A percentile compares a stretch with the other conserved stretches of the same genome.
These are phyloP conservation scores for Torulaspora quercuum DNA, from an alignment of 805 yeast genomes.

Conservation along the genomic window DNA sequence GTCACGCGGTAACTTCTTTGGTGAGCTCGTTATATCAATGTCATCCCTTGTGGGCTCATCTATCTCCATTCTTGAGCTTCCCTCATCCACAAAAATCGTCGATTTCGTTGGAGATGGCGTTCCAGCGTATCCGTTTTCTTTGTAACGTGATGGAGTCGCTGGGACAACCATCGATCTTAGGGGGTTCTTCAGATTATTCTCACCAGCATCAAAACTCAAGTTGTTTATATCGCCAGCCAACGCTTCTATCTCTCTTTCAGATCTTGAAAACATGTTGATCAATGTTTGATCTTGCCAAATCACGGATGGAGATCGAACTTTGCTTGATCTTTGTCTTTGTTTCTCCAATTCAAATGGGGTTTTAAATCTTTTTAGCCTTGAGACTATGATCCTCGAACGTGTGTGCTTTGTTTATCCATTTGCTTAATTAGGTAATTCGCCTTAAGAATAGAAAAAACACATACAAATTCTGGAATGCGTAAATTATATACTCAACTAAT, in stretches of 20 bases:
- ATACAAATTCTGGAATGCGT: no score
- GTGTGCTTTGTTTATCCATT: constrained; percentile 9
- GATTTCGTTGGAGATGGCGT: constrained; percentile 35
- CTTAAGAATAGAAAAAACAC: not conserved
- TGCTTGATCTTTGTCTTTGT: no score
- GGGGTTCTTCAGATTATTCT: constrained; percentile 13
- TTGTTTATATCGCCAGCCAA: constrained; percentile 37
- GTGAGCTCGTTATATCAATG: constrained; percentile 32
- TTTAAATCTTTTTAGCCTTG: not conserved
- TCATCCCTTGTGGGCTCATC: constrained; percentile 30
- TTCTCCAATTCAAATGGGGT: no score
- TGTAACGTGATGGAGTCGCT: constrained; percentile 19
- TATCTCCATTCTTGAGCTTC: constrained; percentile 35
- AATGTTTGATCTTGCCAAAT: no score
- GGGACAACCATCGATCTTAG: constrained; percentile 16
- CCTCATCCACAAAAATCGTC: constrained; percentile 26
- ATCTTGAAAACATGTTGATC: constrained; percentile 31
- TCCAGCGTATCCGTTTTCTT: constrained; percentile 19
- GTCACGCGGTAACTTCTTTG: constrained; percentile 41
- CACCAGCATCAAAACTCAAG: constrained; percentile 30
- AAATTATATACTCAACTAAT: no score
- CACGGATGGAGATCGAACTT: no score
- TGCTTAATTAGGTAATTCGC: constrained; percentile 11
- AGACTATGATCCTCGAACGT: not conserved
- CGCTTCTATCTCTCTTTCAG: constrained; percentile 34